Base-by-base conservation (phyloP, 2,329 filamentous ascomycete species). In the Cladorrhinum sp. region DNA sequence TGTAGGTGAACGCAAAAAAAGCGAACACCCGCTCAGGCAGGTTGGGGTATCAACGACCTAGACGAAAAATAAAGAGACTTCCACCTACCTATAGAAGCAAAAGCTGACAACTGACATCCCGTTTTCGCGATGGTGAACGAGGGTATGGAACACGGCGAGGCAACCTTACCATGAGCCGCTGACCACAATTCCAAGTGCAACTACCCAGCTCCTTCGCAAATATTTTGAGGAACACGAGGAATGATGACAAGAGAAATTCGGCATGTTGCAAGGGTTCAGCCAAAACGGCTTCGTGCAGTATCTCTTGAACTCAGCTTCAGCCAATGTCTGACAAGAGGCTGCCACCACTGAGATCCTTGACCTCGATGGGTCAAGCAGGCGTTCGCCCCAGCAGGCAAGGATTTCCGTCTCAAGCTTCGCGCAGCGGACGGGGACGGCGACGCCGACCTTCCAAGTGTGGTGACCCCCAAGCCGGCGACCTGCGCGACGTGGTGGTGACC, bases 1-100 rank as follows among this genome's bases (percentile, higher is more conserved):
- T 79, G 79, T 79, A 79, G 78, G 80, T 79, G 75, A 70, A 65
- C 65, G 50, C 61, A 42, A 60, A 28, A 42, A 21, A 36, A 55
- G 55, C 48, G 62, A 57, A 56, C 57, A 60, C 60, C 65, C 62
- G 64, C 63, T 63, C 59, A 59, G 65, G 65, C 65, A 66, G 53
- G 23, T 49, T 20, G 36, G 50, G 16, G 39, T 18, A 53, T 54
- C 30, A 55, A 48, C 57, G 18, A 30, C 16, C 21, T 24, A 24
- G 12, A 50, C 42, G 16, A 26, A 18, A 36, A 26, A 46, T 16
- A 51, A 16, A 55, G 21, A 46, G 24, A 26, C n/a, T 39, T 33
- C 39, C 16, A 51, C 48, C 23, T 33, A 53, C 24, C 21, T 54
- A 5, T 28, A 33, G 2, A 28, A 52, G 21, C 14, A 52, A 52